Base-by-base conservation (phyloP, 2,329 filamentous ascomycete species). In the Metarhizium brunneum region DNA sequence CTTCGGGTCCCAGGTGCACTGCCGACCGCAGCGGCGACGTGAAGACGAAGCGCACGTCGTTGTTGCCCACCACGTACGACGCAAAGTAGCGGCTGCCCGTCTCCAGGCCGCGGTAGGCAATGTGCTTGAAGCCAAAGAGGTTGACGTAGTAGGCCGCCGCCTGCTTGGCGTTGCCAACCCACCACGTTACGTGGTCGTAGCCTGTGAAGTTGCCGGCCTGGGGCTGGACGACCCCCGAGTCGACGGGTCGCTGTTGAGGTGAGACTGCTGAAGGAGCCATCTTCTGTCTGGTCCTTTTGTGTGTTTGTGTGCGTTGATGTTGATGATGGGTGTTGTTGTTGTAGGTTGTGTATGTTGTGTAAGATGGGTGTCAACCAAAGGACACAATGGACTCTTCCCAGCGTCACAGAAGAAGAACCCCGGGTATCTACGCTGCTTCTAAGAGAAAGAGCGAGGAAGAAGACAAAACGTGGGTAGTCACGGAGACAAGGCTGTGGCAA, bases 141-240 rank as follows among this genome's bases (percentile, higher is more conserved):
- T 83, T 86, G 62, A 87, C 86, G 74, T 96, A 96, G 75, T 90
- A 96, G 14, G 87, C 82, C 43, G 92, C 92, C 2, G 91, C 90
- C 76, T 96, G 92, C 75, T 96, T 96, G 64, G 92, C 92, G 69
- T 97, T 97, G 68, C 92, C 91, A 35, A 96, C 92, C 76, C 90
- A 96, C 92, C 92, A 96, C 63, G 90, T 92, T 56, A 96, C 83
- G 72, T 96, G 89, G 73, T 96, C 90, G 70, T 96, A 96, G 67
- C 90, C 91, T 58, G 83, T 82, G 75, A 95, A 92, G 68, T 78
- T 80, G 64, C 55, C 59, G 64, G 74, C 63, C 57, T 69, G 66
- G 55, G 70, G 67, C 47, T 68, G 64, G 45, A 68, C 63, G 54
- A 70, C 66, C 48, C 72, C 66, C 48, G 73, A 65, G 62, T 74